Evolutionary conservation across 1,284 basidiomycete genomes (phyloP), one percentile per base, ranked within the genome.

Genomic region (Apiotrichum sp.): DNA sequence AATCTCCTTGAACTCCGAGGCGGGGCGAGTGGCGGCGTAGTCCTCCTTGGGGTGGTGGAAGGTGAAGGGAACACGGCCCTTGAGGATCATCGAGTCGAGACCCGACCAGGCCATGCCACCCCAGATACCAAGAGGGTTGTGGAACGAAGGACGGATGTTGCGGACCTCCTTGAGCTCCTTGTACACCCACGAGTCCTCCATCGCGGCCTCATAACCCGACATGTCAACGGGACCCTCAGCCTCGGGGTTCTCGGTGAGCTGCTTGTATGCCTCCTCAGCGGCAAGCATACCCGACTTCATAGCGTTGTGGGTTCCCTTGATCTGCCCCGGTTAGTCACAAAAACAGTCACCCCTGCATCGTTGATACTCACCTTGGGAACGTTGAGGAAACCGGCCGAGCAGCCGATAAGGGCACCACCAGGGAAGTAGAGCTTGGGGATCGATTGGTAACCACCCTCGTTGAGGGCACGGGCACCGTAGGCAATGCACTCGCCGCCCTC

Each of bases 271-370:
- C 0, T 88, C 81, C 74, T 98, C 95, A 3, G 91, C 96, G 38
- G 93, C 95, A 22, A 98, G 80, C 86, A 98, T 98, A 22, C 95
- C 95, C 45, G 87, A 90, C 80, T 98, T 96, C 95, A 98, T 98
- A n/a, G 95, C 93, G 60, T 95, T 98, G 75, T 98, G 96, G 0
- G 93, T 96, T n/a, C 95, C 95, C 76, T 98, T 98, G 78, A 98
- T 98, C 79, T 47, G 45, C 2, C 4, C 40, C n/a, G 40, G 8
- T 36, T 6, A 36, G n/a, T n/a, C n/a, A n/a, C n/a, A n/a, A n/a
- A n/a, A n/a, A n/a, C n/a, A n/a, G n/a, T n/a, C n/a, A n/a, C n/a
- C n/a, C n/a, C n/a, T n/a, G n/a, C n/a, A n/a, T n/a, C n/a, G n/a
- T n/a, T n/a, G n/a, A 14, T 16, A 33, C 32, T 35, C 29, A 47